A percentile compares a stretch with the other conserved stretches of the same genome.
Conservation (phyloP, 495 filamentous ascomycete species). For the Trichoderma virens region DNA sequence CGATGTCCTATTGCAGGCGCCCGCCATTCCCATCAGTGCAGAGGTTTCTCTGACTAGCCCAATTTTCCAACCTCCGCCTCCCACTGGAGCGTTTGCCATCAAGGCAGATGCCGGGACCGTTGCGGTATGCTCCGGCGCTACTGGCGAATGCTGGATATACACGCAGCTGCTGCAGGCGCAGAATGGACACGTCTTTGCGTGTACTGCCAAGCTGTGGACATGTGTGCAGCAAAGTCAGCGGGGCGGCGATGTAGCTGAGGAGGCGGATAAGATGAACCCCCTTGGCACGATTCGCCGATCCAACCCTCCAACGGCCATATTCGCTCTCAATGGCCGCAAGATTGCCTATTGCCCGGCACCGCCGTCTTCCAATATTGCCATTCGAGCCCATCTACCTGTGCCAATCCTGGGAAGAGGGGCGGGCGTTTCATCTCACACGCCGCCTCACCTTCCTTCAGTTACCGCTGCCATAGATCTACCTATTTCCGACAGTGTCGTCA, state of each 20-base stretch:
- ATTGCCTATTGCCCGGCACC: constrained; percentile 74
- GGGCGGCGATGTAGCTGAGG: constrained; percentile 37
- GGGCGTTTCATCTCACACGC: constrained; percentile 59
- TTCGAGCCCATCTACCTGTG: constrained; percentile 50
- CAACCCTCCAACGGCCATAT: constrained; percentile 51
- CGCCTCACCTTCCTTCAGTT: constrained; percentile 66
- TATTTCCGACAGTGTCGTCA: constrained; percentile 71
- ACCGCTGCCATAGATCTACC: constrained; percentile 72
- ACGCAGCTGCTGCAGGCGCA: constrained; percentile 26
- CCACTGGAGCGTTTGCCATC: constrained; percentile 63
- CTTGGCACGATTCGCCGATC: constrained; percentile 21
- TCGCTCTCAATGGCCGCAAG: constrained; percentile 74
- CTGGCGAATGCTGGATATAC: constrained; percentile 81
- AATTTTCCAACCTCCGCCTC: constrained; percentile 50
- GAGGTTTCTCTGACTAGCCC: constrained; percentile 40
- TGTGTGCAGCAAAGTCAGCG: constrained; percentile 50
- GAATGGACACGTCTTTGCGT: constrained; percentile 45
- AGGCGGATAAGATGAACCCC: constrained; percentile 32
- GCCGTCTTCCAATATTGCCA: constrained; percentile 58
- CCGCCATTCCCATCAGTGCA: constrained; percentile 36
- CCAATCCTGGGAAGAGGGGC: constrained; percentile 47
- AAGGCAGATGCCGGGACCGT: constrained; percentile 59
- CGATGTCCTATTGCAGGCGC: constrained; percentile 56
- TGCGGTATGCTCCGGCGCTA: constrained; percentile 67
- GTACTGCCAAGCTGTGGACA: constrained; percentile 81